phyloP scores from a whole-genome alignment of 192 early-diverging fungal genomes.

The Backusella westeae region DNA sequence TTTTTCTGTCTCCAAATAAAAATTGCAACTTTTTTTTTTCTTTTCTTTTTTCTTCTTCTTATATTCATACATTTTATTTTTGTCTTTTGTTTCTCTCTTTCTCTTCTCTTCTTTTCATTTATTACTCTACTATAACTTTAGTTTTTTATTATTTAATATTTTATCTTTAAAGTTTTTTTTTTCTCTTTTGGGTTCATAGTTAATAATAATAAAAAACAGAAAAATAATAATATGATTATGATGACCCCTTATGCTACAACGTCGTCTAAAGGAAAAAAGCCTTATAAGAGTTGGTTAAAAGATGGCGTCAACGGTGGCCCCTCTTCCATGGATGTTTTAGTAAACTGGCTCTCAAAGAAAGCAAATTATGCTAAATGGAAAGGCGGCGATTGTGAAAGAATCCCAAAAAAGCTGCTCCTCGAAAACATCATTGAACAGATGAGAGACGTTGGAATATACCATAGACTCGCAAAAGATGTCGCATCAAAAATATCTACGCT shows the following conservation, averaged over 20 bases:
- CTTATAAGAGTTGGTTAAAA: constrained; percentile 35
- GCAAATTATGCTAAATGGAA: constrained; percentile 32
- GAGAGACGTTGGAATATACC: constrained; percentile 31
- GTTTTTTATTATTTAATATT: not conserved
- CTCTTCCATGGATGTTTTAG: constrained; percentile 31
- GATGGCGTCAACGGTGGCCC: constrained; percentile 30
- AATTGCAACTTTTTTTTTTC: not conserved
- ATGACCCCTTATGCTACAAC: constrained; percentile 22
- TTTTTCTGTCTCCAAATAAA: constrained; percentile 7
- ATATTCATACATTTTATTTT: not conserved
- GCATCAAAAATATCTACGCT: constrained; percentile 33
- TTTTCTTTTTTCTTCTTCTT: not conserved
- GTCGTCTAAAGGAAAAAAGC: constrained; percentile 30
- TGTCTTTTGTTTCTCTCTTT: not conserved
- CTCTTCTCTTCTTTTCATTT: not conserved
- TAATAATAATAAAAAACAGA: constrained; percentile 5
- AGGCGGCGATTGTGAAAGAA: constrained; percentile 31
- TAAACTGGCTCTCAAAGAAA: constrained; percentile 30
- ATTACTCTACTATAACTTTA: not conserved
- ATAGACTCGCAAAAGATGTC: constrained; percentile 30
- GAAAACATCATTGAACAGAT: constrained; percentile 29
- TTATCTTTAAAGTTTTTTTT: not conserved
- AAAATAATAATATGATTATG: constrained; percentile 19
- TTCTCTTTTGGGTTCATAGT: not conserved
- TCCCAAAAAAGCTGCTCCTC: constrained; percentile 25